A percentile compares a stretch with the other conserved stretches of the same genome.
Conservation (phyloP, 305 asterid species). For the Rubia balearica region DNA sequence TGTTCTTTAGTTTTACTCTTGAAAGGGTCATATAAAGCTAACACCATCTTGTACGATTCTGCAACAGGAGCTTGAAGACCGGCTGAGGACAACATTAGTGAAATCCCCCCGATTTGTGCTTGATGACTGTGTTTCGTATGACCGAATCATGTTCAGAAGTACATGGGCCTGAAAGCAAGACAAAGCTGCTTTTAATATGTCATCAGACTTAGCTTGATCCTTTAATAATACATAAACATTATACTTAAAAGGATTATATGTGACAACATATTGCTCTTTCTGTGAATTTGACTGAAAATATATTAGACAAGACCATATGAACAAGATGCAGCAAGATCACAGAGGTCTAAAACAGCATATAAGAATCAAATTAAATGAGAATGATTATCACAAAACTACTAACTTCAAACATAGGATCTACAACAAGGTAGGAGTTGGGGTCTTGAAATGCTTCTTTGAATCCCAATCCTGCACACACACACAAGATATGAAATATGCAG, state of each 20-base stretch:
- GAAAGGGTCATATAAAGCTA: conserved; percentile 85
- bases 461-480: conserved; percentile 61
- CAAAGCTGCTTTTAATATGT: conserved; percentile 68
- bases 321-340: neutral
- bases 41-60: conserved; percentile 88
- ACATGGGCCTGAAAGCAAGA: conserved; percentile 70
- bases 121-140: conserved; percentile 41
- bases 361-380: neutral
- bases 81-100: conserved; percentile 37
- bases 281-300: conserved; percentile 25
- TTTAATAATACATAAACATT: conserved; percentile 77
- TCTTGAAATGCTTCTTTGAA: conserved; percentile 96
- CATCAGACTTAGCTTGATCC: conserved; percentile 97
- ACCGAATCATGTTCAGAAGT: conserved; percentile 66
- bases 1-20: conserved; percentile 83
- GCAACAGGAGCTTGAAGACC: conserved; percentile 70
- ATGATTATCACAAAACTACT: neutral
- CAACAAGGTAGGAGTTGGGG: conserved; percentile 66
- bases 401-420: conserved; percentile 89
- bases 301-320: conserved; percentile 3
- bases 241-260: conserved; percentile 79
- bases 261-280: conserved; percentile 74
- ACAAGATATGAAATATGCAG: neutral
- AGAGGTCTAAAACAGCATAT: neutral
- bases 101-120: conserved; percentile 27